Conservation (phyloP, 495 filamentous ascomycete species). For the Penicillium canariense region DNA sequence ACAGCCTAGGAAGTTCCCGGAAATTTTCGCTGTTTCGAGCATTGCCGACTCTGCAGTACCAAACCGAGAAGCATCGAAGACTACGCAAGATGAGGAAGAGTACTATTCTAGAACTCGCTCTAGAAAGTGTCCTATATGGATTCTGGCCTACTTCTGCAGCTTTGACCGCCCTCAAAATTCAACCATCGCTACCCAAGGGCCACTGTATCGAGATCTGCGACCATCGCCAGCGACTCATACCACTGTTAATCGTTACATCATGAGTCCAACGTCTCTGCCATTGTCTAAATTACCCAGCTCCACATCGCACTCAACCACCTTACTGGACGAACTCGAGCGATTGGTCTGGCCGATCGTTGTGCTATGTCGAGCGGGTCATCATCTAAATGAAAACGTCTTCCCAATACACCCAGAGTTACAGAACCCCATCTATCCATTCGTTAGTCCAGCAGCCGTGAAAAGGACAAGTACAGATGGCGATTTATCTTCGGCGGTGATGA, state of each 20-base stretch:
- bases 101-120: conserved; percentile 29
- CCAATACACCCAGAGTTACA: conserved; percentile 20
- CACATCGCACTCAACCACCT: not conserved
- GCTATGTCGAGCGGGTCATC: conserved; percentile 46
- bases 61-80: too few species aligned
- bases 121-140: conserved; percentile 32
- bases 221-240: conserved; percentile 42
- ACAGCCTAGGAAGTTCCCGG: too few species aligned
- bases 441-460: conserved; percentile 13
- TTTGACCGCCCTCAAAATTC: conserved; percentile 27
- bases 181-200: conserved; percentile 17
- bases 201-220: conserved; percentile 42
- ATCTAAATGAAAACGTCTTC: conserved; percentile 50
- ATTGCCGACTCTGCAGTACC: too few species aligned
- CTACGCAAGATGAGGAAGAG: too few species aligned
- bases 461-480: conserved; percentile 48
- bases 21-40: too few species aligned
- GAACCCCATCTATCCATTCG: conserved; percentile 36
- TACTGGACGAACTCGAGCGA: conserved; percentile 11
- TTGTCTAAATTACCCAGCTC: not conserved
- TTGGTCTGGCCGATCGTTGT: conserved; percentile 43
- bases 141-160: conserved; percentile 36
- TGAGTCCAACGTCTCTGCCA: conserved; percentile 12
- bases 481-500: conserved; percentile 36
- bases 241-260: conserved; percentile 51